phyloP scores from a whole-genome alignment of 495 filamentous ascomycete species.

The Chaetomium cochliodes region DNA sequence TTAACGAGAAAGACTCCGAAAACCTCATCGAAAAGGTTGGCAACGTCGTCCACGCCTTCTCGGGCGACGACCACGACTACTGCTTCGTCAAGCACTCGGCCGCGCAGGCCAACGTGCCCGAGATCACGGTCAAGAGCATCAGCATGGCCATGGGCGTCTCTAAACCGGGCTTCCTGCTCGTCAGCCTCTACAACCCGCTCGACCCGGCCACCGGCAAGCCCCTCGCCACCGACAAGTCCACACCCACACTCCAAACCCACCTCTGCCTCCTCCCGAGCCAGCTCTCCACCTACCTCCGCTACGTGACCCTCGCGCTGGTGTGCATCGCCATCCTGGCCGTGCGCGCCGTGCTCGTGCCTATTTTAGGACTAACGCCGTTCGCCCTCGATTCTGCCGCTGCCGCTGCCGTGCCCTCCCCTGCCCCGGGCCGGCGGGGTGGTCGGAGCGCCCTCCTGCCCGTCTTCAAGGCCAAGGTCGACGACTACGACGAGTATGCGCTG shows the following conservation, averaged over 20 bases:
- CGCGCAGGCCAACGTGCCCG: constrained; percentile 61
- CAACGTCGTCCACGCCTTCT: constrained; percentile 78
- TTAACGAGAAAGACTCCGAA: constrained; percentile 68
- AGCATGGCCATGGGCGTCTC: constrained; percentile 97
- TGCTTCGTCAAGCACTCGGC: constrained; percentile 81
- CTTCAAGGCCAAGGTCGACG: constrained; percentile 49
- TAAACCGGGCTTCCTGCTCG: constrained; percentile 80
- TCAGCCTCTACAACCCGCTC: constrained; percentile 90
- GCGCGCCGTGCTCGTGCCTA: constrained; percentile 58
- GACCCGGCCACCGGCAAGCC: constrained; percentile 58
- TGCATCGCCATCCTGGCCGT: constrained; percentile 60
- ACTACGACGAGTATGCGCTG: constrained; percentile 39
- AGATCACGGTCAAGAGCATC: constrained; percentile 92
- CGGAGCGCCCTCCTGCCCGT: constrained; percentile 38
- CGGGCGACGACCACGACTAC: constrained; percentile 98
- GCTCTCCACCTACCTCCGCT: constrained; percentile 75
- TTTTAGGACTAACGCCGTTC: constrained; percentile 46
- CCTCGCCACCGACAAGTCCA: constrained; percentile 34
- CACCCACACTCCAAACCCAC: constrained; percentile 72
- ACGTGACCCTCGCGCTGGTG: constrained; percentile 60
- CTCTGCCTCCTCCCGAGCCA: constrained; percentile 91
- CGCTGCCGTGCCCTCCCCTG: no score
- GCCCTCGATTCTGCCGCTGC: constrained; percentile 40
- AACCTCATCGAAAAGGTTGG: constrained; percentile 70
- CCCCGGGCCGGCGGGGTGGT: no score